phyloP scores from a whole-genome alignment of 2,329 filamentous ascomycete species.

The Huntiella abstrusa region DNA sequence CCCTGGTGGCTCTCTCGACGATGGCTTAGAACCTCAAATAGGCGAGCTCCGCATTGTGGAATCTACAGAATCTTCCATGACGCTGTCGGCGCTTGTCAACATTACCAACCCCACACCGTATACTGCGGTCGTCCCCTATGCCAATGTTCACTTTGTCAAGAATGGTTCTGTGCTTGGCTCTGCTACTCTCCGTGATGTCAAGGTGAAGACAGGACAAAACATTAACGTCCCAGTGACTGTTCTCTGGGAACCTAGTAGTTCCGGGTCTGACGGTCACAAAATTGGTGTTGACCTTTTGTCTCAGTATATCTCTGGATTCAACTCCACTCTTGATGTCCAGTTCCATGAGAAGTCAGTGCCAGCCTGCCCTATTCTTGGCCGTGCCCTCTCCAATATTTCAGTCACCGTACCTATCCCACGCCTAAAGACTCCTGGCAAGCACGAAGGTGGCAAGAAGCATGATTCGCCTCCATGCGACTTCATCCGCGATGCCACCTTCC shows the following conservation, averaged over 20 bases:
- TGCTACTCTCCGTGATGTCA: constrained; percentile 44
- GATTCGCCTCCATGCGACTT: constrained; percentile 30
- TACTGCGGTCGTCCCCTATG: constrained; percentile 59
- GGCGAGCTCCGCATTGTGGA: constrained; percentile 53
- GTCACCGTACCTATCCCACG: constrained; percentile 54
- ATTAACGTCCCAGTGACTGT: constrained; percentile 47
- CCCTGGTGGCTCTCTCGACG: constrained; percentile 23
- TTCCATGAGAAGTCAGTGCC: constrained; percentile 59
- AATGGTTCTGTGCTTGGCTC: constrained; percentile 62
- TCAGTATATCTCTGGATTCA: constrained; percentile 71
- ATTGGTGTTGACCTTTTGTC: constrained; percentile 60
- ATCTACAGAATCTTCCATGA: constrained; percentile 52
- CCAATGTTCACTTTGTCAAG: constrained; percentile 56
- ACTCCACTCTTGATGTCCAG: constrained; percentile 59
- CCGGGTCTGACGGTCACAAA: constrained; percentile 39
- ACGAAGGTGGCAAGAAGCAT: constrained; percentile 5
- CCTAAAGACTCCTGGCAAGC: constrained; percentile 34
- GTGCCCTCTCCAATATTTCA: constrained; percentile 52
- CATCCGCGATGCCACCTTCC: constrained; percentile 70
- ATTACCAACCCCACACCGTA: constrained; percentile 84
- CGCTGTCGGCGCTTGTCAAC: constrained; percentile 54
- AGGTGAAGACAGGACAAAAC: constrained; percentile 52
- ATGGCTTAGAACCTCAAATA: constrained; percentile 39
- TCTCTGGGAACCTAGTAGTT: constrained; percentile 50
- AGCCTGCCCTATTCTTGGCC: constrained; percentile 48